Conservation (phyloP, 768 basidiomycete species). For the Suillus fuscotomentosus region DNA sequence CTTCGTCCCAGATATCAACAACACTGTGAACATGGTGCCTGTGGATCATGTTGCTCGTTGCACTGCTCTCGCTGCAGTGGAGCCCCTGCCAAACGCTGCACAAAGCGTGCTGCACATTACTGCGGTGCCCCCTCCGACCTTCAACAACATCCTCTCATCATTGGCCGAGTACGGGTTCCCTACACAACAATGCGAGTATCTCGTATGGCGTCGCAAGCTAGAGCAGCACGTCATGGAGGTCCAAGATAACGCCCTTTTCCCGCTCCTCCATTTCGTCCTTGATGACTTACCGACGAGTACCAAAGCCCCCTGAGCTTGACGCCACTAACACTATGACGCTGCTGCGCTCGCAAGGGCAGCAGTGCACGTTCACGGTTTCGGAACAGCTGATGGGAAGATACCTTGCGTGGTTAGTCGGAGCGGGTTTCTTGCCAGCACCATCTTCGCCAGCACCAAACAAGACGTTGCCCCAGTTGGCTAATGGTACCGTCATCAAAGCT, state of each 20-base stretch:
- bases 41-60: slow-evolving; percentile 94
- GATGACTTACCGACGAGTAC: slow-evolving; percentile 97
- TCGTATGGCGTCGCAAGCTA: slow-evolving; percentile 87
- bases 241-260: slow-evolving; percentile 97
- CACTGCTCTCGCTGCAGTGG: slow-evolving; percentile 68
- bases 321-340: slow-evolving; percentile 79
- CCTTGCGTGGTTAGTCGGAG: slow-evolving; percentile 87
- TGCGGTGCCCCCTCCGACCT: slow-evolving; percentile 83
- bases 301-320: slow-evolving; percentile 88
- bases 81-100: slow-evolving; percentile 45
- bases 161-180: slow-evolving; percentile 79
- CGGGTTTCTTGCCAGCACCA: slow-evolving; percentile 74
- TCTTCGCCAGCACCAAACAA: slow-evolving; percentile 36
- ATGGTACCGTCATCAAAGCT: slow-evolving; percentile 48
- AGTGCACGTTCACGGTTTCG: slow-evolving; percentile 60
- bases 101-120: slow-evolving; percentile 80
- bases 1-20: slow-evolving; percentile 94
- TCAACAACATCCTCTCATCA: slow-evolving; percentile 79
- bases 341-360: slow-evolving; percentile 40
- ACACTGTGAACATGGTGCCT: slow-evolving; percentile 97
- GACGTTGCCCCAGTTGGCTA: slow-evolving; percentile 46
- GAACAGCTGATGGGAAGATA: slow-evolving; percentile 81
- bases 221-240: slow-evolving; percentile 94
- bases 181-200: slow-evolving; percentile 79
- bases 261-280: slow-evolving; percentile 93